phyloP scores from a whole-genome alignment of 2,329 filamentous ascomycete genomes.

The Cordyceps javanica region DNA sequence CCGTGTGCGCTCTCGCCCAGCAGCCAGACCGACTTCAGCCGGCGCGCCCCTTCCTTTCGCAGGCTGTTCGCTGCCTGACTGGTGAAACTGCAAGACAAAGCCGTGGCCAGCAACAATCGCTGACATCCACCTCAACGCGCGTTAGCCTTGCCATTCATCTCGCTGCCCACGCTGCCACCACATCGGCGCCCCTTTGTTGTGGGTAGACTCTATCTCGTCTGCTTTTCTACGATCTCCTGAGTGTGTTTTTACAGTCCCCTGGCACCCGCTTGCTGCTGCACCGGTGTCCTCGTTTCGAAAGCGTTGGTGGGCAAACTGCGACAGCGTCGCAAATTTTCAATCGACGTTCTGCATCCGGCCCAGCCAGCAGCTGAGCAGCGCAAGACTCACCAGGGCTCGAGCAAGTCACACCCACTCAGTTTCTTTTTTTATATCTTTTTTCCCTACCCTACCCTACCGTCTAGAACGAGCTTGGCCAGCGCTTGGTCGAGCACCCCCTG shows the following conservation, averaged over 20 bases:
- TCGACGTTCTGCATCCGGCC: not conserved
- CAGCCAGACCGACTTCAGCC: no score
- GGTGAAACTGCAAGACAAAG: slow-evolving; percentile 10
- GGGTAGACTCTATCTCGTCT: not conserved
- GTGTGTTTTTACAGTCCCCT: not conserved
- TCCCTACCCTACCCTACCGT: not conserved
- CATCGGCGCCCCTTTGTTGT: slow-evolving; percentile 4
- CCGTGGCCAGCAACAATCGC: slow-evolving; percentile 9
- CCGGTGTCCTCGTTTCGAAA: not conserved
- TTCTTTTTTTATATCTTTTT: not conserved
- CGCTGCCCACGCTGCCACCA: slow-evolving; percentile 11
- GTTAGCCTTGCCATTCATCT: slow-evolving; percentile 13
- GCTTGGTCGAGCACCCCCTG: not conserved
- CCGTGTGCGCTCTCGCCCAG: not conserved
- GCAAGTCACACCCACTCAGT: slow-evolving; percentile 1
- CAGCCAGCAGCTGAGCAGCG: not conserved
- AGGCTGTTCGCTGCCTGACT: not conserved
- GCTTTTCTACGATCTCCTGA: not conserved
- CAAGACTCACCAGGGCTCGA: slow-evolving; percentile 1
- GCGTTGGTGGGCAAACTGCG: not conserved
- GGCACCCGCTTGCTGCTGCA: not conserved
- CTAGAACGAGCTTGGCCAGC: not conserved
- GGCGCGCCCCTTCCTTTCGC: not conserved
- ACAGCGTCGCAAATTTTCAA: slow-evolving; percentile 6
- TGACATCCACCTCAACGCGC: slow-evolving; percentile 12